Percentiles rank a stretch among this genome's conserved stretches.
Conservation (phyloP, 1,284 basidiomycete genomes). For the Neonothopanus nambi region DNA sequence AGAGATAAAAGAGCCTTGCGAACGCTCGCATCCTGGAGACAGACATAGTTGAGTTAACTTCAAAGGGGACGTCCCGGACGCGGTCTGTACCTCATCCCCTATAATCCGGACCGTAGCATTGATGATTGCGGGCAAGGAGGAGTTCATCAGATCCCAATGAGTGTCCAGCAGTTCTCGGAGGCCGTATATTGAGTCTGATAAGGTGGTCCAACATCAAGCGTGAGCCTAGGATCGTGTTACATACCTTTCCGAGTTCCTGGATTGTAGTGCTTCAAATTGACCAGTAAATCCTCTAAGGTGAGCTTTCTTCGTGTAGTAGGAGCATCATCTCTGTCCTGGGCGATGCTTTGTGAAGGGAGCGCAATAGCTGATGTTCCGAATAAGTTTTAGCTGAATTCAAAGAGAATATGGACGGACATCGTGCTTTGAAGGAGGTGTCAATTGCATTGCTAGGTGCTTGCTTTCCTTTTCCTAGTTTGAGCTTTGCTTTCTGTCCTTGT, state of each 20-base stretch:
- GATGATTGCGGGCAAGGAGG: slow-evolving; percentile 65
- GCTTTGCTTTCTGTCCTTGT: slow-evolving; percentile 80
- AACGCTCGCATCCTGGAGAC: slow-evolving; percentile 59
- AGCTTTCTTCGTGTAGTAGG: slow-evolving; percentile 80
- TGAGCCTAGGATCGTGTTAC: slow-evolving; percentile 1
- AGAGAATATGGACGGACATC: slow-evolving; percentile 54
- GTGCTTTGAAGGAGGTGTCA: slow-evolving; percentile 94
- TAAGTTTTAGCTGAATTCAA: slow-evolving; percentile 3
- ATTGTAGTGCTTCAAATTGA: slow-evolving; percentile 85
- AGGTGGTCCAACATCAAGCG: neutral
- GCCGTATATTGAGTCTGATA: slow-evolving; percentile 77
- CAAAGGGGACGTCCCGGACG: slow-evolving; percentile 14
- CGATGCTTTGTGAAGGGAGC: slow-evolving; percentile 84
- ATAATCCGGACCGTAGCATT: slow-evolving; percentile 73
- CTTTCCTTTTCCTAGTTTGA: slow-evolving; percentile 96
- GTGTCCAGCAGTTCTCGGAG: slow-evolving; percentile 78
- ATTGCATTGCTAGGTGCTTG: slow-evolving; percentile 81
- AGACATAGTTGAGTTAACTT: slow-evolving; percentile 8
- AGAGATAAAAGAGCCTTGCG: slow-evolving; percentile 61
- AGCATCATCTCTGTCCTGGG: slow-evolving; percentile 49
- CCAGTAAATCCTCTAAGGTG: slow-evolving; percentile 77
- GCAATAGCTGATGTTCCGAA: slow-evolving; percentile 67
- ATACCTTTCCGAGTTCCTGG: slow-evolving; percentile 71
- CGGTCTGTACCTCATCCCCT: slow-evolving; percentile 67
- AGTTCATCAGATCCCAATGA: slow-evolving; percentile 58